Conservation (phyloP, 2,329 filamentous ascomycete species). For the Colletotrichum falcatum region DNA sequence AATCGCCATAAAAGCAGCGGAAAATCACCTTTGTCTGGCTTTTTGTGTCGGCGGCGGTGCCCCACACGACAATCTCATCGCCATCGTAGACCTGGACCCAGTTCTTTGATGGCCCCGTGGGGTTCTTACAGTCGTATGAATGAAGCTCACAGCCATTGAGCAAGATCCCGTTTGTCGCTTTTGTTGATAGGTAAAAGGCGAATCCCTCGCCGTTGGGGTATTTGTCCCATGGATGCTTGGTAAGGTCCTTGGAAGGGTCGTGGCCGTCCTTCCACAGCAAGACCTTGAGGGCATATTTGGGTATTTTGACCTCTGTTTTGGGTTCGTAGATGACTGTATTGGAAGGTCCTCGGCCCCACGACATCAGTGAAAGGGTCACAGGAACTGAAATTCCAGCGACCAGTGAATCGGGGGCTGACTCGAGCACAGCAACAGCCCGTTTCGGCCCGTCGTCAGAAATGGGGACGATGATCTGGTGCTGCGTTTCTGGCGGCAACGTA, state of each 20-base stretch:
- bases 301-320: conserved; percentile 75
- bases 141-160: conserved; percentile 79
- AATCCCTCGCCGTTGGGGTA: conserved; percentile 65
- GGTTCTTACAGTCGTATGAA: conserved; percentile 66
- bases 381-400: conserved; percentile 72
- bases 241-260: conserved; percentile 67
- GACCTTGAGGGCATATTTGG: conserved; percentile 84
- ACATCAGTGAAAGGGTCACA: conserved; percentile 75
- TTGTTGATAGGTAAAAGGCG: conserved; percentile 82
- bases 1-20: conserved; percentile 68
- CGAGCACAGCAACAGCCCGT: conserved; percentile 72
- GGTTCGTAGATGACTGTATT: conserved; percentile 78
- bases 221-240: conserved; percentile 54
- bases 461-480: conserved; percentile 50
- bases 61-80: conserved; percentile 81
- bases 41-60: conserved; percentile 55
- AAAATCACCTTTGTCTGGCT: conserved; percentile 61
- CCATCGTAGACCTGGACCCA: conserved; percentile 81
- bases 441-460: conserved; percentile 50
- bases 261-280: conserved; percentile 78
- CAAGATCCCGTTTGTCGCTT: conserved; percentile 79
- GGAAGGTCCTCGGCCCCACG: conserved; percentile 79
- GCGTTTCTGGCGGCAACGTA: conserved; percentile 52
- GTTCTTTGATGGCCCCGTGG: conserved; percentile 64
- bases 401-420: conserved; percentile 74